A percentile compares a stretch with the other conserved stretches of the same genome.
Evolutionary conservation across 345 rosid species (phyloP).

Genomic region (Triadica sebifera): DNA sequence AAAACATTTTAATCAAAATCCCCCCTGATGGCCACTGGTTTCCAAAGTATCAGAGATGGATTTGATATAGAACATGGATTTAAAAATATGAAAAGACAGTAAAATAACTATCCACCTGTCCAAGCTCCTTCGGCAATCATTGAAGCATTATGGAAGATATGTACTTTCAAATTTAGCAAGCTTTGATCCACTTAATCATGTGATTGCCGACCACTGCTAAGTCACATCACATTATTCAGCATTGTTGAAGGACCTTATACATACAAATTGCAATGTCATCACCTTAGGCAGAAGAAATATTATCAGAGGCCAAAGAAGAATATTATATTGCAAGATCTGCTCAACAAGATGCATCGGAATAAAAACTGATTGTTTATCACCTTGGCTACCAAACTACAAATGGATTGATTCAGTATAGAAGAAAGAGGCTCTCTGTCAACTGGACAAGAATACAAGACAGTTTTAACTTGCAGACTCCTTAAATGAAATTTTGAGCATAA

Average conservation of each 20-base stretch:
- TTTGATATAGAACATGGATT: constrained; percentile 15
- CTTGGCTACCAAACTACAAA: not conserved
- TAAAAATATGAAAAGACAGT: constrained; percentile 6
- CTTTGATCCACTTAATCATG: no score
- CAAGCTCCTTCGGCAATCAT: constrained; percentile 6
- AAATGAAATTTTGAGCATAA: constrained; percentile 3
- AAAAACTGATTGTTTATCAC: not conserved
- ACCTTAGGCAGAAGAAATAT: constrained; percentile 1
- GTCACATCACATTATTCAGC: constrained; percentile 13
- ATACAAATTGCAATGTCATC: no score
- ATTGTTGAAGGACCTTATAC: not conserved
- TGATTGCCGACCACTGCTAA: constrained; percentile 14
- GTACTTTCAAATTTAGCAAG: no score
- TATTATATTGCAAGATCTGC: constrained; percentile 5
- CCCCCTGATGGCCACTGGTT: constrained; percentile 9
- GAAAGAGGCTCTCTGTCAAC: constrained; percentile 14
- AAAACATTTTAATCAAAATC: constrained; percentile 3
- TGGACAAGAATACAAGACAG: constrained; percentile 6
- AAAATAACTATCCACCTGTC: constrained; percentile 15
- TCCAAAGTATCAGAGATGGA: constrained; percentile 16
- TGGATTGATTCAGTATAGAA: not conserved
- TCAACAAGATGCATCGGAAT: constrained; percentile 14
- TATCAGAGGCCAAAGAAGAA: not conserved
- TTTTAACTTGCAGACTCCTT: constrained; percentile 7
- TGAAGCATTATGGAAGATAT: not conserved